Base-by-base conservation (phyloP, 768 basidiomycete species). In the Cubamyces sp. region DNA sequence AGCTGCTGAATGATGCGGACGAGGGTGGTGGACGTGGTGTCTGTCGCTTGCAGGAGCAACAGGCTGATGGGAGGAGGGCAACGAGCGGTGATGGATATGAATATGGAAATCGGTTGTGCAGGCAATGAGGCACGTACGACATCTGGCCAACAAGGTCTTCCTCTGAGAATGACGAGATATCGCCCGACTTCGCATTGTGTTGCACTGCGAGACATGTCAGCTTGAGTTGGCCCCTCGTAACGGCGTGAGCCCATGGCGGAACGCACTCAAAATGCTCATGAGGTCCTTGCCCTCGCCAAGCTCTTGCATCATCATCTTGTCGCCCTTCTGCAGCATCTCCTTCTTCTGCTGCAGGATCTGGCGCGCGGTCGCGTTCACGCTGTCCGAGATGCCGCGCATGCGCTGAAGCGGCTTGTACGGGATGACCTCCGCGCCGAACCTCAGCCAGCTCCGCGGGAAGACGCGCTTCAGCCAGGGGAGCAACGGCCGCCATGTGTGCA, bases 121-220 rank as follows among this genome's bases (percentile, higher is more conserved):
- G 21, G 41, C 18, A 25, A 4, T 25, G 18, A 46, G 14, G n/a
- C 5, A 54, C 60, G 37, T 25, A 61, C 60, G 60, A 61, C 54
- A 61, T 61, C 26, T 61, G 60, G 11, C 60, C 60, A 11, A 61
- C 34, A 18, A 61, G 53, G 19, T 54, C 39, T 7, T 47, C 53
- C 40, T 61, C 45, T 6, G 60, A 61, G 18, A 60, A 52, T 3
- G 59, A 55, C 28, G 54, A 55, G 37, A 55, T 34, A 40, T 49
- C 53, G 23, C n/a, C 15, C 1, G 60, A 12, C 34, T n/a, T 39
- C 15, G 39, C 15, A 12, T 61, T 61, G 26, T 61, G 53, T 15
- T 48, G 53, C n/a, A 55, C 60, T 61, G 26, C 25, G 5, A 28
- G 11, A 34, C 41, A n/a, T 3, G 23, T 57, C 26, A 50, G 9